Percentiles rank a stretch among this genome's conserved stretches.
phyloP scores from a whole-genome alignment of 2,329 filamentous ascomycete genomes.

The Fusarium sp. region DNA sequence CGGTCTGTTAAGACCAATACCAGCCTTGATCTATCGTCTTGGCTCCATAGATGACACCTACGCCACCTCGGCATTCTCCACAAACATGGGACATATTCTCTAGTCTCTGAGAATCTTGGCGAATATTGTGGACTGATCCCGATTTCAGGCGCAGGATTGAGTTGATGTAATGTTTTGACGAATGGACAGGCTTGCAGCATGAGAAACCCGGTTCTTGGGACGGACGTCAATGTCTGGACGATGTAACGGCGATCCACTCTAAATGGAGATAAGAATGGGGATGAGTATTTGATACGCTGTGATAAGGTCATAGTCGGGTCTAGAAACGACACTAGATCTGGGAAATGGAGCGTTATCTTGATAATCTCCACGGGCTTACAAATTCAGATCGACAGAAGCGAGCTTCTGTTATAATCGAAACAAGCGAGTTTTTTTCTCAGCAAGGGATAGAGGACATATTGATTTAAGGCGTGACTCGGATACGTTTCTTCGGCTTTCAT shows the following conservation, averaged over 20 bases:
- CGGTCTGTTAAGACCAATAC: neutral
- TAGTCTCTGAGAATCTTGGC: neutral
- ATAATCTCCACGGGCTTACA: neutral
- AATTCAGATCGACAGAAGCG: neutral
- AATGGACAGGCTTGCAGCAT: neutral
- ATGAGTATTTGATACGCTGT: neutral
- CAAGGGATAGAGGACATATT: too few species aligned
- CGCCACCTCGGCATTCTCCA: neutral
- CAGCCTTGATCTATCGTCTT: neutral
- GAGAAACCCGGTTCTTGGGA: neutral
- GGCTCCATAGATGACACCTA: neutral
- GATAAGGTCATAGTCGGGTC: neutral
- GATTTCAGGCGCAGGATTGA: slow-evolving; percentile 1
- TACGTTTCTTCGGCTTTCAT: too few species aligned
- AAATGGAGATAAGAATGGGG: neutral
- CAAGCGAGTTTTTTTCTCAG: too few species aligned
- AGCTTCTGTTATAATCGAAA: too few species aligned
- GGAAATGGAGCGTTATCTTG: neutral
- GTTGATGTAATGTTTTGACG: slow-evolving; percentile 6
- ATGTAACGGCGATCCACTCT: neutral
- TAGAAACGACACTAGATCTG: neutral
- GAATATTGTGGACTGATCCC: neutral
- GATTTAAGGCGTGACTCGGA: too few species aligned
- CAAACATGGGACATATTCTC: neutral
- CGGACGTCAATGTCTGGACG: neutral